Evolutionary conservation across 208 protist genomes (phyloP).

Genomic region (Vickermania spadyakhi): DNA sequence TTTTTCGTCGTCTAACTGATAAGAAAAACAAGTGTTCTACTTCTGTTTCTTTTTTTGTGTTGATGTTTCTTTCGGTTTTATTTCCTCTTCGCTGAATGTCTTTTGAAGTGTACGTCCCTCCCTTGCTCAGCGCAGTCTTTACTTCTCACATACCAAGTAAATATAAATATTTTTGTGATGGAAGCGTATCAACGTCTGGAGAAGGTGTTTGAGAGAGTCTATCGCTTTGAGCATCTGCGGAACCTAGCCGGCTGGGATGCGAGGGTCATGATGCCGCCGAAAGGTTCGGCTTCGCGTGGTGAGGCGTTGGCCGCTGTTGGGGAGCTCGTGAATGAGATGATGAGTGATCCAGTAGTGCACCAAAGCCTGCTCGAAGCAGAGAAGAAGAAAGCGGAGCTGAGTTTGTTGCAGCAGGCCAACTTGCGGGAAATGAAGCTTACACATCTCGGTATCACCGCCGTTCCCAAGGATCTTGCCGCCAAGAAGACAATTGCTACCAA

Average conservation of each 20-base stretch:
- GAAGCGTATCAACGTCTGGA: slow-evolving; percentile 56
- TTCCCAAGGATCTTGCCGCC: slow-evolving; percentile 46
- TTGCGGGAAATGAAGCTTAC: slow-evolving; percentile 53
- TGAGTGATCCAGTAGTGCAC: slow-evolving; percentile 33
- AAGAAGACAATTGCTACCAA: slow-evolving; percentile 42
- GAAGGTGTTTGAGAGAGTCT: slow-evolving; percentile 38
- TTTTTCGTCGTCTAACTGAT: too few species aligned
- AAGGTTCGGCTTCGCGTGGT: slow-evolving; percentile 42
- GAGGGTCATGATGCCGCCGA: slow-evolving; percentile 71
- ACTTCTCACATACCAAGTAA: too few species aligned
- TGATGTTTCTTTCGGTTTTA: too few species aligned
- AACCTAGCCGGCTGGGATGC: slow-evolving; percentile 58
- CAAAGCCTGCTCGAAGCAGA: slow-evolving; percentile 26
- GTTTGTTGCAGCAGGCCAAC: slow-evolving; percentile 39
- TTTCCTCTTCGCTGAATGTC: too few species aligned
- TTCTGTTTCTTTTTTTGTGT: too few species aligned
- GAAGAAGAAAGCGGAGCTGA: slow-evolving; percentile 16
- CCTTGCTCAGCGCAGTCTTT: too few species aligned
- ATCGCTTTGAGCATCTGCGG: slow-evolving; percentile 40
- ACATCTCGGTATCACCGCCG: slow-evolving; percentile 19
- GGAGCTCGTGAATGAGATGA: slow-evolving; percentile 27
- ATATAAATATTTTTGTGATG: not conserved
- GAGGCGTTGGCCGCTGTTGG: slow-evolving; percentile 44
- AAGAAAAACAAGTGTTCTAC: too few species aligned
- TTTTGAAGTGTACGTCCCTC: too few species aligned